Base-by-base conservation (phyloP, 495 filamentous ascomycete genomes). In the Neurospora sp. region DNA sequence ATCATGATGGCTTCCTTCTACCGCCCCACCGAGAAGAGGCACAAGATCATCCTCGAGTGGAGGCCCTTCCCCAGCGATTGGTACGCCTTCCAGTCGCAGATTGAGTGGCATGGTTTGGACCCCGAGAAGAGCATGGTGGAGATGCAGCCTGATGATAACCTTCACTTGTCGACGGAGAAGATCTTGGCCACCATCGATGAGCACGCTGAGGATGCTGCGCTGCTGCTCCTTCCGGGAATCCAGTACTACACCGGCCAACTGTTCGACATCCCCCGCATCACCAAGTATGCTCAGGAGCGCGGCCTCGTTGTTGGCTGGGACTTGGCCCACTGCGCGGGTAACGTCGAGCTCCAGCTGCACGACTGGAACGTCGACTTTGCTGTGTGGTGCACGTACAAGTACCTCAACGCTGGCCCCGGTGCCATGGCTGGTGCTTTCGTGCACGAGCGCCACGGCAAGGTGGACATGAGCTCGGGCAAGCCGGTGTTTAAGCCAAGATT, bases 281-380 rank as follows among this genome's bases (percentile, higher is more conserved):
- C 95, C 8, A 83, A 85, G 5, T 85, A 93, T 78, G 94, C 94
- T 0, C 93, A 93, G 70, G 85, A 84, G 7, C 88, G 90, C 74
- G 91, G 90, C 39, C 92, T 98, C 72, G 80, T 91, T 31, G 89
- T 97, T 23, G 93, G 93, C 49, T 98, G 94, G 94, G 95, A 98
- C 81, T 90, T 97, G 72, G 95, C 95, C 1, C 95, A 98, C 82
- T 94, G 94, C 3, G 93, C 88, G 2, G 95, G 95, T 16, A 98
- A 98, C 81, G 92, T 97, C 8, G 87, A 90, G 35, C 82, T 97
- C 9, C 80, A 84, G 23, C 87, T 98, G 42, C 93, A 97, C 80
- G 92, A 93, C 76, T 98, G 95, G 95, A 87, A 94, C 72, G 94
- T 97, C n/a, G 95, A 98, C 79, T 95, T 95, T 74, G 94, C 95